These are phyloP conservation scores for Tetracentron sinense DNA, from an alignment of 164 flowering plant genomes.

Conservation along the genomic window DNA sequence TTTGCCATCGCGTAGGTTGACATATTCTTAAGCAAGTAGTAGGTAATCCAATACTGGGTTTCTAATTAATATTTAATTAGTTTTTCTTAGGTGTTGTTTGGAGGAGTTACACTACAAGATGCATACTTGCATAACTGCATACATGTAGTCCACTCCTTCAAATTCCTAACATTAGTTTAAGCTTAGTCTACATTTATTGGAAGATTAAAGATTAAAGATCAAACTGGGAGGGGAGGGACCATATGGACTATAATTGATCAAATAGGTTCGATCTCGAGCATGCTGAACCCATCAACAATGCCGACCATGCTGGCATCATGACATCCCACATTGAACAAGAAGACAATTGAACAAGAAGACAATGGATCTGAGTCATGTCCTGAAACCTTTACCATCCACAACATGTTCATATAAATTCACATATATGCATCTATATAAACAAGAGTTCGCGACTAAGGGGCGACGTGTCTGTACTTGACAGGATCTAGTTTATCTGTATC, in stretches of 20 bases:
- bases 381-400: slow-evolving; percentile 10
- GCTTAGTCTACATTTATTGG: slow-evolving; percentile 22
- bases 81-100: slow-evolving; percentile 28
- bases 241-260: slow-evolving; percentile 13
- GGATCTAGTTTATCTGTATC: slow-evolving; percentile 20
- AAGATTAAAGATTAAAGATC: slow-evolving; percentile 18
- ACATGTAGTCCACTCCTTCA: slow-evolving; percentile 26
- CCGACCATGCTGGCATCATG: slow-evolving; percentile 2
- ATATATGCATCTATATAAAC: slow-evolving; percentile 1
- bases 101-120: slow-evolving; percentile 21
- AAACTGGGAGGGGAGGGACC: slow-evolving; percentile 22
- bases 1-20: slow-evolving; percentile 9
- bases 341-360: no score
- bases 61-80: not conserved
- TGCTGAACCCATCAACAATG: not conserved
- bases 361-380: slow-evolving; percentile 4
- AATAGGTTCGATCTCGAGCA: not conserved
- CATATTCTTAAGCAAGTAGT: slow-evolving; percentile 10
- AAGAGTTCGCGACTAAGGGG: not conserved
- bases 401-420: slow-evolving; percentile 1
- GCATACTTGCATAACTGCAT: slow-evolving; percentile 35
- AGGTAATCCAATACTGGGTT: slow-evolving; percentile 26
- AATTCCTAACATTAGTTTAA: slow-evolving; percentile 13
- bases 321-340: not conserved
- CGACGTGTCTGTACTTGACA: slow-evolving; percentile 39